Evolutionary conservation across 2,329 filamentous ascomycete genomes (phyloP).

Genomic region (Aureobasidium namibiae): DNA sequence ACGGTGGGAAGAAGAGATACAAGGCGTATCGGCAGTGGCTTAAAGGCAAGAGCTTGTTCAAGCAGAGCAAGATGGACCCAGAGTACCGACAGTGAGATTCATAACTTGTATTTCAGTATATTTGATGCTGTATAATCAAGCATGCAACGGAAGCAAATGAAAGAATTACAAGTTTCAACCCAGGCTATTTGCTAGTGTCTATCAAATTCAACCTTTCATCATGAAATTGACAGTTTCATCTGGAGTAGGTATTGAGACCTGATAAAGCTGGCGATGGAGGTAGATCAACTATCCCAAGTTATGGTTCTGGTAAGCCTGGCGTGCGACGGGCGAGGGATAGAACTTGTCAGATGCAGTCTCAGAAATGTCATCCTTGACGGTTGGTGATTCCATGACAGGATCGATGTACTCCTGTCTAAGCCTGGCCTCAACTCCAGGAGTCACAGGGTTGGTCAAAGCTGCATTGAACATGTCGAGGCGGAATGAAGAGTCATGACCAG

Average conservation of each 20-base stretch:
- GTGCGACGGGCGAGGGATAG: not conserved
- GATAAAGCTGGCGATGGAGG: no score
- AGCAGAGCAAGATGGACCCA: slow-evolving; percentile 58
- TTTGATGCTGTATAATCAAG: not conserved
- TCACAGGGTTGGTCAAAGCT: not conserved
- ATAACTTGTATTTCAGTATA: not conserved
- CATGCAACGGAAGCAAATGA: not conserved
- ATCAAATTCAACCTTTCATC: not conserved
- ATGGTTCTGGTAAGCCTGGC: not conserved
- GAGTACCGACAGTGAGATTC: slow-evolving; percentile 28
- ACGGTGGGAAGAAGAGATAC: slow-evolving; percentile 85
- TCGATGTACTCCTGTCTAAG: not conserved
- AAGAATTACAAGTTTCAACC: not conserved
- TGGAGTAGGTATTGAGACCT: no score
- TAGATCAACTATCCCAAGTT: not conserved
- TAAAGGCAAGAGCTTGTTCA: slow-evolving; percentile 89
- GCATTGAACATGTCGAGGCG: slow-evolving; percentile 1
- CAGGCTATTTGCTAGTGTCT: not conserved
- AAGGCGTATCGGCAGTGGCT: slow-evolving; percentile 96
- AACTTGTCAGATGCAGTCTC: not conserved
- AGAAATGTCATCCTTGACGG: not conserved
- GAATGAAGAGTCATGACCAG: not conserved
- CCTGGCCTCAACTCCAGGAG: not conserved
- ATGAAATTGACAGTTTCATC: no score
- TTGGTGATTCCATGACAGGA: not conserved